Conservation (phyloP, 2,329 filamentous ascomycete species). For the Thelonectria olida region DNA sequence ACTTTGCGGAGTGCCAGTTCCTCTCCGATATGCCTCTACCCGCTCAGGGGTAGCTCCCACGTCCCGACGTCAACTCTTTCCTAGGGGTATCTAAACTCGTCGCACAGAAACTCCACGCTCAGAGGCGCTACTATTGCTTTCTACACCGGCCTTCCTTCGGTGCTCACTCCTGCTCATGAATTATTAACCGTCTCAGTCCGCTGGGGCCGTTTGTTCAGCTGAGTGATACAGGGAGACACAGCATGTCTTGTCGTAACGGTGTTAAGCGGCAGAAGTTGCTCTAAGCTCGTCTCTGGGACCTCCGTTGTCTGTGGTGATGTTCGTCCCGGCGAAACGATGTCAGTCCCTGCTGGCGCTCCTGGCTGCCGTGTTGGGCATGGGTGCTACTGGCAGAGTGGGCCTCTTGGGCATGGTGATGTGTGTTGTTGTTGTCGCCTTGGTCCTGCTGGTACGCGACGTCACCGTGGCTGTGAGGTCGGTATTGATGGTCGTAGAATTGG, state of each 20-base stretch:
- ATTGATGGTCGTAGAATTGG: neutral
- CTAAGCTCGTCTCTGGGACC: neutral
- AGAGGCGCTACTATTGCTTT: neutral
- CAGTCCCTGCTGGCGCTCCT: neutral
- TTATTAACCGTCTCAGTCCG: neutral
- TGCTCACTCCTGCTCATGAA: neutral
- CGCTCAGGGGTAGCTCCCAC: neutral
- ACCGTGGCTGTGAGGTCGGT: neutral
- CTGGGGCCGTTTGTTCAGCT: conserved; percentile 1
- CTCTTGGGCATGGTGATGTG: neutral
- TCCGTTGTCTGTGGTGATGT: neutral
- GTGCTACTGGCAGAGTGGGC: neutral
- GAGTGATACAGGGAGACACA: neutral
- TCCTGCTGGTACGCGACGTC: neutral
- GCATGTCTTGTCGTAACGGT: neutral
- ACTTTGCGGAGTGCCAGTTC: neutral
- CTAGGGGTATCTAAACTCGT: neutral
- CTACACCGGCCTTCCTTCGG: neutral
- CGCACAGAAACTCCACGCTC: neutral
- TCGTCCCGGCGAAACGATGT: conserved; percentile 1
- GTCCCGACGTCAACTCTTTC: neutral
- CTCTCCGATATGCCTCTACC: neutral
- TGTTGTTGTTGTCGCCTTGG: neutral
- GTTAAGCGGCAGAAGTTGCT: conserved; percentile 9
- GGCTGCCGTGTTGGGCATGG: conserved; percentile 7